Evolutionary conservation across 2,329 filamentous ascomycete genomes (phyloP), one percentile per base, ranked within the genome.

Genomic region (Colletotrichum eleusines): DNA sequence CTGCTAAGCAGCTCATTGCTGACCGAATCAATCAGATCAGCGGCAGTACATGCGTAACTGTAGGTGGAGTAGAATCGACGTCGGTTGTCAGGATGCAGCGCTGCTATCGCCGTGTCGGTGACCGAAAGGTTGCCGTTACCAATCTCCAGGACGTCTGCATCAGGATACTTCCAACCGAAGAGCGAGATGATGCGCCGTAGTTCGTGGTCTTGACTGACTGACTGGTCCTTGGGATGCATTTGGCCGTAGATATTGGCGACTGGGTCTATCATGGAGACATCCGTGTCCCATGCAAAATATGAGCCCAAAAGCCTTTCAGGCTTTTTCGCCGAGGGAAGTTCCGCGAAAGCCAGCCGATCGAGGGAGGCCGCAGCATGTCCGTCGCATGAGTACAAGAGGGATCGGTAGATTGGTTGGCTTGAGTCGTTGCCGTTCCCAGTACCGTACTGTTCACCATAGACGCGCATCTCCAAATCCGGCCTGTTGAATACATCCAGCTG

Each of bases 401-500:
- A 20, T 1, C 20, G 18, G 8, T 16, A 46, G 7, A n/a, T 3
- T n/a, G 42, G 6, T n/a, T 6, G 4, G 3, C 18, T n/a, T 2
- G 18, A 44, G 42, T 44, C 18, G 6, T 20, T 14, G 16, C 42
- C 18, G 14, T 9, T 11, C 8, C 18, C 20, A 20, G 42, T 6
- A n/a, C 18, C 18, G 20, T 16, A n/a, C 42, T 46, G 42, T 8
- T 46, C 8, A n/a, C 67, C 62, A n/a, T 70, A 66, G 2, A 46
- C 55, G 8, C 67, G 59, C 67, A 70, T 70, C 3, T 54, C 42
- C 1, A 70, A 55, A 2, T 70, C 67, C 20, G 66, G 67, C 2
- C 60, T 26, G 2, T 62, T 55, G 5, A 70, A 40, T 12, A 70
- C 62, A 5, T 53, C 55, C 3, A 70, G 11, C 1, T 46, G 55